A percentile compares a stretch with the other conserved stretches of the same genome.
phyloP scores from a whole-genome alignment of 2,329 filamentous ascomycete genomes.

The Penicillium paneum region DNA sequence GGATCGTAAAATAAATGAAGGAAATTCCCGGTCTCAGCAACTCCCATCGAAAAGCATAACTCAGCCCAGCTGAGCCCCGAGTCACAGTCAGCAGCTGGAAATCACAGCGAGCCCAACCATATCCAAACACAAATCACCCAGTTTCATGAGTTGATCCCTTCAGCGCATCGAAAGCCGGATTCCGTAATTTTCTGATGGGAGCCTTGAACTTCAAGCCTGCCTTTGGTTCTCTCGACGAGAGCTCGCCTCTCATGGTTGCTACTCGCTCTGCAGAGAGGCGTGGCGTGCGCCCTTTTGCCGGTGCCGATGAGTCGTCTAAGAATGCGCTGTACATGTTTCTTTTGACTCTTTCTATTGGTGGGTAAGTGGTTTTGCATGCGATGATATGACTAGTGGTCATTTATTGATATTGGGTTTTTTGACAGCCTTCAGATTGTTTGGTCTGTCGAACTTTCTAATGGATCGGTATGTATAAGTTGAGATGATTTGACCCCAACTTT shows the following conservation, averaged over 20 bases:
- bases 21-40: too few species aligned
- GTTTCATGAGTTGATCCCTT: not conserved
- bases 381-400: not conserved
- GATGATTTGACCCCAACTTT: not conserved
- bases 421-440: conserved; percentile 81
- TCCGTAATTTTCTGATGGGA: not conserved
- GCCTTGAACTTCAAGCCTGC: not conserved
- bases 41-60: not conserved
- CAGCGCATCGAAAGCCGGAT: not conserved
- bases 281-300: conserved; percentile 32
- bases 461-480: conserved; percentile 56
- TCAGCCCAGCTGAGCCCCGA: not conserved
- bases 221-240: conserved; percentile 18
- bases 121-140: not conserved
- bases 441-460: conserved; percentile 92
- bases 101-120: not conserved
- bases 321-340: conserved; percentile 82
- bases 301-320: conserved; percentile 60
- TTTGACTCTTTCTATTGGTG: conserved; percentile 81
- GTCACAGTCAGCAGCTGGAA: not conserved
- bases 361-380: conserved; percentile 40
- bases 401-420: conserved; percentile 10
- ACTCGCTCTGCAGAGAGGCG: not conserved
- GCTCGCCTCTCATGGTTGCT: conserved; percentile 31
- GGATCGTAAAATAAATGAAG: not conserved